Evolutionary conservation across 2,329 filamentous ascomycete species (phyloP).

Genomic region (Colletotrichum sp.): DNA sequence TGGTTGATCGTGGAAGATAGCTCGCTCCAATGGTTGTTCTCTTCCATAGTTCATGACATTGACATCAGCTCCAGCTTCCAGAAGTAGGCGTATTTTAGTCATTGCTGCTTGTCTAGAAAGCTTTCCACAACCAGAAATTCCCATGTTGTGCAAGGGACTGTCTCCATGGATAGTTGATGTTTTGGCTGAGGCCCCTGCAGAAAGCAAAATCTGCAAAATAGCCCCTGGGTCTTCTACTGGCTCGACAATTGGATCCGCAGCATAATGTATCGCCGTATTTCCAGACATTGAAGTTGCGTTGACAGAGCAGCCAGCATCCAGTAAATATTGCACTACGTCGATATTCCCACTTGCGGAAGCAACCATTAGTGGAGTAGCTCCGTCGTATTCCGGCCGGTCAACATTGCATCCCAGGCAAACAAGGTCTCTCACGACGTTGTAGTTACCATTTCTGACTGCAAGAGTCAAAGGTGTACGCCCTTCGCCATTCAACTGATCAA

Average conservation of each 20-base stretch:
- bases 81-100: not conserved
- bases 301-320: not conserved
- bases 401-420: not conserved
- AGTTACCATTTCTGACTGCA: not conserved
- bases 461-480: not conserved
- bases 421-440: not conserved
- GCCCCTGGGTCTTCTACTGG: not conserved
- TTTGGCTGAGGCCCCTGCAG: not conserved
- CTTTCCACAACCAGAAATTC: accelerated
- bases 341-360: accelerated
- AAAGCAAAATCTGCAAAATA: not conserved
- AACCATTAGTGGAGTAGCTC: not conserved
- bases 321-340: not conserved
- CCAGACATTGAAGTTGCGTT: accelerated
- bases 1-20: accelerated
- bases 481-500: not conserved
- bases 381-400: not conserved
- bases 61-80: not conserved
- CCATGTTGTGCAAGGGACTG: not conserved
- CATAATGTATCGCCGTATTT: not conserved
- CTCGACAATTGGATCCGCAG: accelerated
- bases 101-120: accelerated
- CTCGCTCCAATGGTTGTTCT: accelerated
- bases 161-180: accelerated
- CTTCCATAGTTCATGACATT: accelerated